phyloP scores from a whole-genome alignment of 108 stramenopile species.

The Pseudonitzschia delicatissima region DNA sequence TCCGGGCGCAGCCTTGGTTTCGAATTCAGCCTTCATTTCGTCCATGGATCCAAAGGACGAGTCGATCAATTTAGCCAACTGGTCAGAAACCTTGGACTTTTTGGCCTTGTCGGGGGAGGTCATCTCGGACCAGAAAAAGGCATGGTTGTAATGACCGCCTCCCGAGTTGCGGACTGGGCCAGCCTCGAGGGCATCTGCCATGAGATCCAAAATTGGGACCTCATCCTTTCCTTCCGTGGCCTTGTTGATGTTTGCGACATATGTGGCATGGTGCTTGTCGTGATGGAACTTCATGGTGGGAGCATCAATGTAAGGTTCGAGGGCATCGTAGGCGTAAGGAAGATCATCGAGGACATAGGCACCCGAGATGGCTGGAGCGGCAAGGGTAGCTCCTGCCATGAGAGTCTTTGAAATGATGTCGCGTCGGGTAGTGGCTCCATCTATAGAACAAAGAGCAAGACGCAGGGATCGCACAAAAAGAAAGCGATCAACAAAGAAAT shows the following conservation, averaged over 20 bases:
- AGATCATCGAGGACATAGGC: conserved; percentile 92
- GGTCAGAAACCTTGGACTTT: conserved; percentile 81
- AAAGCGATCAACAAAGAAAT: neutral
- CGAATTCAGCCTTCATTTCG: conserved; percentile 87
- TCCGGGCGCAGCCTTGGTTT: conserved; percentile 87
- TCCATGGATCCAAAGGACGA: conserved; percentile 84
- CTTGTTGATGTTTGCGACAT: conserved; percentile 69
- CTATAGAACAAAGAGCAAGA: conserved; percentile 10
- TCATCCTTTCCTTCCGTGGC: conserved; percentile 84
- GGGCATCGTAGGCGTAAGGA: conserved; percentile 87
- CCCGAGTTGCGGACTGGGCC: conserved; percentile 94
- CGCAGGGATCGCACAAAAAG: neutral
- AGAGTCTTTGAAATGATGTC: conserved; percentile 57
- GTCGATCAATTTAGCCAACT: conserved; percentile 78
- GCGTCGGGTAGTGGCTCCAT: conserved; percentile 49
- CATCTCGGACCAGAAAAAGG: conserved; percentile 99
- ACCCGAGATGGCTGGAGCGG: conserved; percentile 49
- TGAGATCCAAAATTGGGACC: conserved; percentile 75
- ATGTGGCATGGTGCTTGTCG: conserved; percentile 93
- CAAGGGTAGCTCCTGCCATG: conserved; percentile 59
- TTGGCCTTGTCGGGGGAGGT: conserved; percentile 83
- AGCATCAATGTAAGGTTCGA: conserved; percentile 93
- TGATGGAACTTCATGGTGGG: conserved; percentile 98
- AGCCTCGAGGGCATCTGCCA: conserved; percentile 81
- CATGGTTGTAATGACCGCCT: conserved; percentile 99